Base-by-base conservation (phyloP, 2,329 filamentous ascomycete species). In the Monilinia aucupariae region DNA sequence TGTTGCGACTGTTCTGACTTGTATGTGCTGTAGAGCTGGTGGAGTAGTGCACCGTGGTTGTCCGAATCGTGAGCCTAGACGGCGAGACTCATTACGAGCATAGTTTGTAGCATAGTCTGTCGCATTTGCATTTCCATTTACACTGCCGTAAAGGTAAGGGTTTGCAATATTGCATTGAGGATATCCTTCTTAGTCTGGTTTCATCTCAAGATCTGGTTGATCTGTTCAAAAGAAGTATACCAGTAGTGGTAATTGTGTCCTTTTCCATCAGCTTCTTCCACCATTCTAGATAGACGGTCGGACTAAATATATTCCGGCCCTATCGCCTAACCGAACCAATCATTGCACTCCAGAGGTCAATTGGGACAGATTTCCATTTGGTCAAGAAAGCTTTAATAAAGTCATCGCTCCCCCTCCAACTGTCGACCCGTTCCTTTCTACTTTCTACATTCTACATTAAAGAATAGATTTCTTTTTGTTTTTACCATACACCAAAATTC, bases 331-430 rank as follows among this genome's bases (percentile, higher is more conserved):
- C 52, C 68, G 68, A 69, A 37, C 68, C 68, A 70, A 70, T 70
- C 47, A 65, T 15, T 39, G 8, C 10, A 41, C n/a, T n/a, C 22
- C 39, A 17, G 34, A 9, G 15, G 60, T 50, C 61, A 66, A 56
- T 68, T 65, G 65, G 69, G 69, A 70, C 71, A 68, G 68, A 70
- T 70, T 67, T 66, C 64, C 67, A 65, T 66, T 68, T 67, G 66
- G 51, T 52, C 68, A 49, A 61, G 60, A 60, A 56, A 62, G 50
- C 51, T 56, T 62, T 62, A 17, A 62, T 62, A 58, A 62, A 62
- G 60, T 56, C 60, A 32, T 56, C 32, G 22, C 39, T 32, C 41
- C 39, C 51, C 60, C 52, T 51, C 43, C 60, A 55, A 32, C n/a
- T 49, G 30, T 43, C 43, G 3, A 30, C n/a, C 43, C 6, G 15